phyloP scores from a whole-genome alignment of 768 basidiomycete species.

The Saitozyma podzolica region DNA sequence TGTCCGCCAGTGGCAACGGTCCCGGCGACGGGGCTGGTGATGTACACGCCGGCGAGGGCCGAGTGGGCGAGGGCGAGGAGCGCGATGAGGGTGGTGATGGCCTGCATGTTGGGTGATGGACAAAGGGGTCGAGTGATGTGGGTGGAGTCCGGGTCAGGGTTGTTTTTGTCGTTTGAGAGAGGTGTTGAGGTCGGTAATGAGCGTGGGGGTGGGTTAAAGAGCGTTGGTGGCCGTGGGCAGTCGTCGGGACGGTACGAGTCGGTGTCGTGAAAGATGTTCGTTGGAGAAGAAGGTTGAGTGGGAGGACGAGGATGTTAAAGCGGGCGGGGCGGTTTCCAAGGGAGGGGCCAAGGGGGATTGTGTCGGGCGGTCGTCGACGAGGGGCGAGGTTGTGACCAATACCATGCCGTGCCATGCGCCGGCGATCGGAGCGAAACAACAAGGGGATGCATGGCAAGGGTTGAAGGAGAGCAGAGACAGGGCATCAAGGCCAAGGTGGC shows the following conservation, averaged over 20 bases:
- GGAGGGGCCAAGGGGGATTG: not conserved
- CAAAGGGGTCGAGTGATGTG: not conserved
- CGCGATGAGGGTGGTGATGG: slow-evolving; percentile 23
- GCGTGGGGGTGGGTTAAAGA: too few relatives aligned
- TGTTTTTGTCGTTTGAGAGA: too few relatives aligned
- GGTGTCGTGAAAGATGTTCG: too few relatives aligned
- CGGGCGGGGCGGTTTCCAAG: slow-evolving; percentile 9
- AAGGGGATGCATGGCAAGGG: not conserved
- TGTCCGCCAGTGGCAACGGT: slow-evolving; percentile 40
- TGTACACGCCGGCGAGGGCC: slow-evolving; percentile 49
- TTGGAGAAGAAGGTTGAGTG: too few relatives aligned
- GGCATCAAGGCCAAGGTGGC: not conserved
- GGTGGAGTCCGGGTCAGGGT: too few relatives aligned
- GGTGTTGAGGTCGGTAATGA: too few relatives aligned
- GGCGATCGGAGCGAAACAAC: not conserved
- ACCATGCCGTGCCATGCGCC: not conserved
- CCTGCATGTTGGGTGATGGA: slow-evolving; percentile 28
- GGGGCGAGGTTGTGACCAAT: too few relatives aligned
- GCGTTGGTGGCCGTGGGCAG: too few relatives aligned
- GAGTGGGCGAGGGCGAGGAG: slow-evolving; percentile 32
- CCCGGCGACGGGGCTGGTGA: slow-evolving; percentile 41
- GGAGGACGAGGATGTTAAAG: not conserved
- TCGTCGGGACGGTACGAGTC: too few relatives aligned
- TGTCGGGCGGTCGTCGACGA: too few relatives aligned
- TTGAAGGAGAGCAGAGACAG: slow-evolving; percentile 1